Conservation (phyloP, 768 basidiomycete species). For the Chalciporus pseudorubinellus region DNA sequence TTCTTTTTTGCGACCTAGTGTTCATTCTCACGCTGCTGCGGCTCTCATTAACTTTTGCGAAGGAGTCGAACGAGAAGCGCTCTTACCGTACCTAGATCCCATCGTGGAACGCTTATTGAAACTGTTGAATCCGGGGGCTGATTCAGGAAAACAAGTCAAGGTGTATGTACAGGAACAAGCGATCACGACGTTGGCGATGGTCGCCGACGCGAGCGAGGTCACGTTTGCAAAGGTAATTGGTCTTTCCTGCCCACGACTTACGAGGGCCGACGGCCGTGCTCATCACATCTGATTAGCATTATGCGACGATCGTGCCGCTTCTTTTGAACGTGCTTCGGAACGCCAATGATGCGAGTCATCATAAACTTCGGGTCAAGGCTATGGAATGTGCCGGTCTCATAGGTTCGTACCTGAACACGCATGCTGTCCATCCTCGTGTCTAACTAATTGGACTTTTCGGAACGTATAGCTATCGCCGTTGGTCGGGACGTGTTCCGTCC, state of each 20-base stretch:
- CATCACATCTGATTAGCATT: slow-evolving; percentile 50
- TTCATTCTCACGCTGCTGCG: slow-evolving; percentile 83
- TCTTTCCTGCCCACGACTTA: too few relatives aligned
- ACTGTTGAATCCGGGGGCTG: slow-evolving; percentile 54
- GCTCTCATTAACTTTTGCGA: slow-evolving; percentile 92
- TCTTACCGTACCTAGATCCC: slow-evolving; percentile 74
- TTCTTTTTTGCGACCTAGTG: slow-evolving; percentile 40
- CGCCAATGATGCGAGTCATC: slow-evolving; percentile 63
- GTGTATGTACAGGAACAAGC: slow-evolving; percentile 86
- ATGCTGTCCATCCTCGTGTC: neutral
- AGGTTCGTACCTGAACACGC: slow-evolving; percentile 45
- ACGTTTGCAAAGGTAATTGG: slow-evolving; percentile 66
- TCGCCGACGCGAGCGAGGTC: slow-evolving; percentile 79
- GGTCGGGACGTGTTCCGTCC: slow-evolving; percentile 75
- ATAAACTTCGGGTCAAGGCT: slow-evolving; percentile 72
- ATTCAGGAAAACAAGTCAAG: slow-evolving; percentile 38
- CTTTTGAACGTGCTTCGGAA: slow-evolving; percentile 72
- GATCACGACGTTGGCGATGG: slow-evolving; percentile 85
- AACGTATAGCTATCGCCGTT: slow-evolving; percentile 73
- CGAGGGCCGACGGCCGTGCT: too few relatives aligned
- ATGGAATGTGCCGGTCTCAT: slow-evolving; percentile 91
- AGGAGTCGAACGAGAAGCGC: slow-evolving; percentile 70
- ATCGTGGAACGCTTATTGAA: slow-evolving; percentile 65
- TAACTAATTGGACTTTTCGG: neutral
- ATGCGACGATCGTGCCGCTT: slow-evolving; percentile 77